Conservation (phyloP, 2,329 filamentous ascomycete genomes). For the Sclerotinia sclerotiorum region DNA sequence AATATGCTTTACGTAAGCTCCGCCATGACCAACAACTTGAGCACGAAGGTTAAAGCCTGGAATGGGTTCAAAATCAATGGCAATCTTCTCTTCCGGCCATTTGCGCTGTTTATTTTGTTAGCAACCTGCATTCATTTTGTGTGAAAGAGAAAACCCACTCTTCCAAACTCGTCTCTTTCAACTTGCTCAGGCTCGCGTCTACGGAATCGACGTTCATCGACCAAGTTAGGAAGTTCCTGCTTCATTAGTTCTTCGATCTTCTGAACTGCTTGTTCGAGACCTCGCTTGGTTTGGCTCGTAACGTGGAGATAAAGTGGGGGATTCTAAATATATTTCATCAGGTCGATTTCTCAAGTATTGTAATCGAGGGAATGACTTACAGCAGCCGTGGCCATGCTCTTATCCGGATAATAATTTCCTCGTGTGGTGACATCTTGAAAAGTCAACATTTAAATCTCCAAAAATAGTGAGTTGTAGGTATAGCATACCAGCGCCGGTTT, state of each 20-base stretch:
- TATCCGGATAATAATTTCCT: conserved; percentile 95
- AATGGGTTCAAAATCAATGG: conserved; percentile 85
- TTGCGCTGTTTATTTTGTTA: conserved; percentile 65
- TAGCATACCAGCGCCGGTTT: conserved; percentile 98
- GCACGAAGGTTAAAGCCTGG: conserved; percentile 94
- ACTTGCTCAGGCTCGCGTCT: conserved; percentile 76
- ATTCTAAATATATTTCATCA: conserved; percentile 56
- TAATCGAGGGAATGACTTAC: conserved; percentile 54
- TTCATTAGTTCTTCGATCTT: conserved; percentile 96
- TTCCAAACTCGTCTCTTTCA: conserved; percentile 86
- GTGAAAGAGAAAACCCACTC: conserved; percentile 56
- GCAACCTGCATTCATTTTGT: conserved; percentile 11
- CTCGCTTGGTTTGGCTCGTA: conserved; percentile 86
- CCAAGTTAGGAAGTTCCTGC: conserved; percentile 90
- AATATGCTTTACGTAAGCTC: conserved; percentile 96
- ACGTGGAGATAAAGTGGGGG: conserved; percentile 94
- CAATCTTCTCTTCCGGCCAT: conserved; percentile 97
- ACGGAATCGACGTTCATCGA: conserved; percentile 90
- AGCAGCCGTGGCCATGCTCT: conserved; percentile 90
- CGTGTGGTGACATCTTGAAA: conserved; percentile 95
- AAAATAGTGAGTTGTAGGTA: conserved; percentile 47
- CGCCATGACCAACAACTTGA: conserved; percentile 91
- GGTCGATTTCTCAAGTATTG: conserved; percentile 11
- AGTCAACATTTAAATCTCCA: conserved; percentile 54
- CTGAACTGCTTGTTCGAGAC: conserved; percentile 81